Conservation (phyloP, 192 early-diverging fungal species). For the Gigaspora rosea region DNA sequence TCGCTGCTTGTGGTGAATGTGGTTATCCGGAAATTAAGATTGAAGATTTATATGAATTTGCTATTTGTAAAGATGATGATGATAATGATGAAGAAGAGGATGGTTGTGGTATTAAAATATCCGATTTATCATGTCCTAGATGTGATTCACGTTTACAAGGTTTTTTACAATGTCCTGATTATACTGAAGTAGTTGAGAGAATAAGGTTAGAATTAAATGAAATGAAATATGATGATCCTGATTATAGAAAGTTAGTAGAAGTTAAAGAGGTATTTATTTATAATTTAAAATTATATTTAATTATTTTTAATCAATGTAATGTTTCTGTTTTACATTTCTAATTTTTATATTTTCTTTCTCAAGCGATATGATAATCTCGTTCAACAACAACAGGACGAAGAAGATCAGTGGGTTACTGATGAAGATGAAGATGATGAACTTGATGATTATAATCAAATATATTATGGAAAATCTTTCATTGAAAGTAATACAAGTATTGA, state of each 20-base stretch:
- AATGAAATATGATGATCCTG: slow-evolving; percentile 7
- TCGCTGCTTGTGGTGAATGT: slow-evolving; percentile 2
- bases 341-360: not conserved
- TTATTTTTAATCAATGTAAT: not conserved
- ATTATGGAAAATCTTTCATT: too few species aligned
- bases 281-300: not conserved
- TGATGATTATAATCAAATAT: not conserved
- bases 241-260: not conserved
- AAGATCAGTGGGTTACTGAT: not conserved
- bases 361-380: not conserved
- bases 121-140: not conserved
- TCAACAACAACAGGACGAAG: not conserved
- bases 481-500: not conserved
- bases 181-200: slow-evolving; percentile 10
- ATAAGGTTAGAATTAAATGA: slow-evolving; percentile 16
- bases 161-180: slow-evolving; percentile 12
- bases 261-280: not conserved
- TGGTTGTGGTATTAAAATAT: slow-evolving; percentile 5
- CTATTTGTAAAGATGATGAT: not conserved
- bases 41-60: not conserved
- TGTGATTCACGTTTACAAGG: not conserved
- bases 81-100: slow-evolving; percentile 12
- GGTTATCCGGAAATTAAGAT: not conserved
- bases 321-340: not conserved
- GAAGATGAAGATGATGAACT: not conserved